phyloP scores from a whole-genome alignment of 768 basidiomycete species.

The Termitomyces sp. region DNA sequence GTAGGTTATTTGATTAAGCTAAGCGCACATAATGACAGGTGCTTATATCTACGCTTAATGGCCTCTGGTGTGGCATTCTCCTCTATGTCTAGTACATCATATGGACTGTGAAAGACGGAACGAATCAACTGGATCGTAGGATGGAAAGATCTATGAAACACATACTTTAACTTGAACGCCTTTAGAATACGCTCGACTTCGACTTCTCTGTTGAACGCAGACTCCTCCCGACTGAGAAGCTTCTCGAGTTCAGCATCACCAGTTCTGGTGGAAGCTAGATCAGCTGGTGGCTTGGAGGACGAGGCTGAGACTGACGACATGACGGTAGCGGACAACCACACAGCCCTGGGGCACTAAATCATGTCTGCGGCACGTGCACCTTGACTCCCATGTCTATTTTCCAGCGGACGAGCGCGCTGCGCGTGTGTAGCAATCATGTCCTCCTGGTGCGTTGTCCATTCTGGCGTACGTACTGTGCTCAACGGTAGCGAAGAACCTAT shows the following conservation, averaged over 20 bases:
- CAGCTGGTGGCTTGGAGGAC: constrained; percentile 16
- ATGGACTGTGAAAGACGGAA: constrained; percentile 54
- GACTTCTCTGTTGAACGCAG: constrained; percentile 80
- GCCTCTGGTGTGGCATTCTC: constrained; percentile 68
- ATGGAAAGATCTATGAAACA: constrained; percentile 4
- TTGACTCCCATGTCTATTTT: constrained; percentile 5
- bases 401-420: not conserved
- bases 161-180: constrained; percentile 95
- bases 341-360: not conserved
- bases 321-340: not conserved
- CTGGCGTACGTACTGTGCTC: not conserved
- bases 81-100: constrained; percentile 86
- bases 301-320: constrained; percentile 20
- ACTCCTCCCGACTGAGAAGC: constrained; percentile 72
- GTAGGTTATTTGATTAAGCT: not conserved
- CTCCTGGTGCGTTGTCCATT: constrained; percentile 2
- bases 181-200: constrained; percentile 90
- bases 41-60: constrained; percentile 85
- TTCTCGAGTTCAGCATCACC: constrained; percentile 67
- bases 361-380: constrained; percentile 7
- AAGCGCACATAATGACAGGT: constrained; percentile 75
- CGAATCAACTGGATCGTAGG: constrained; percentile 4
- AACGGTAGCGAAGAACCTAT: constrained; percentile 8
- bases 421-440: not conserved
- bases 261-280: constrained; percentile 9